These are phyloP conservation scores for Gamarada debralockiae DNA, from an alignment of 495 filamentous ascomycete species.

Conservation along the genomic window DNA sequence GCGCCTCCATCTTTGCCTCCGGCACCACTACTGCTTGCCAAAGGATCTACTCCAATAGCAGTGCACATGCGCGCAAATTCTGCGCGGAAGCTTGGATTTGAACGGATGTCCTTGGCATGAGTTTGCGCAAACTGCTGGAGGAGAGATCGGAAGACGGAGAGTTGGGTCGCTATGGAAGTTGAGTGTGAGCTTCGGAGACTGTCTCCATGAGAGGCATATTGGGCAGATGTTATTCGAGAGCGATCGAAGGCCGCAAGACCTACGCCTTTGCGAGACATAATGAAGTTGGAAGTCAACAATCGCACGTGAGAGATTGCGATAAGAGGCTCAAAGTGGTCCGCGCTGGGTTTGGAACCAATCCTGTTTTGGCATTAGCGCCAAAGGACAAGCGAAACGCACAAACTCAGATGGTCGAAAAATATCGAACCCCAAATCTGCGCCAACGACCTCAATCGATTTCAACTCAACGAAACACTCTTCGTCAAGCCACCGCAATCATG, in stretches of 20 bases:
- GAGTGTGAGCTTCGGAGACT: slow-evolving; percentile 77
- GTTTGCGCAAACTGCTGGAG: slow-evolving; percentile 92
- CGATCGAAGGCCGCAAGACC: slow-evolving; percentile 91
- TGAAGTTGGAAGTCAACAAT: slow-evolving; percentile 7
- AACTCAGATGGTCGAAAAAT: slow-evolving; percentile 3
- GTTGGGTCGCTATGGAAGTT: slow-evolving; percentile 80
- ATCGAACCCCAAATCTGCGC: neutral
- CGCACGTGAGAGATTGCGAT: neutral
- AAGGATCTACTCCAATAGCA: slow-evolving; percentile 91
- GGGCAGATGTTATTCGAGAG: slow-evolving; percentile 70
- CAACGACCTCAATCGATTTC: slow-evolving; percentile 8
- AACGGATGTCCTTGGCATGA: slow-evolving; percentile 91
- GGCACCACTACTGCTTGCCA: slow-evolving; percentile 62
- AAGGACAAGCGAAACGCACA: neutral
- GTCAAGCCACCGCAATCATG: slow-evolving; percentile 51
- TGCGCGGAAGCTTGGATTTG: slow-evolving; percentile 88
- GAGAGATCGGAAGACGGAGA: slow-evolving; percentile 90
- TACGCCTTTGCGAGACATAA: slow-evolving; percentile 66
- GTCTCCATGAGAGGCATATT: slow-evolving; percentile 85
- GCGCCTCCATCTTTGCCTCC: slow-evolving; percentile 41
- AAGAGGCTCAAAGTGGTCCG: neutral
- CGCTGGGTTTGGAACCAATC: neutral
- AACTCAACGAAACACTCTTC: slow-evolving; percentile 10
- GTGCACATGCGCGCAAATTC: slow-evolving; percentile 99
- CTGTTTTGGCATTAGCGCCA: neutral